Conservation (phyloP, 176 grass and related monocot species). For the Pharus latifolius region DNA sequence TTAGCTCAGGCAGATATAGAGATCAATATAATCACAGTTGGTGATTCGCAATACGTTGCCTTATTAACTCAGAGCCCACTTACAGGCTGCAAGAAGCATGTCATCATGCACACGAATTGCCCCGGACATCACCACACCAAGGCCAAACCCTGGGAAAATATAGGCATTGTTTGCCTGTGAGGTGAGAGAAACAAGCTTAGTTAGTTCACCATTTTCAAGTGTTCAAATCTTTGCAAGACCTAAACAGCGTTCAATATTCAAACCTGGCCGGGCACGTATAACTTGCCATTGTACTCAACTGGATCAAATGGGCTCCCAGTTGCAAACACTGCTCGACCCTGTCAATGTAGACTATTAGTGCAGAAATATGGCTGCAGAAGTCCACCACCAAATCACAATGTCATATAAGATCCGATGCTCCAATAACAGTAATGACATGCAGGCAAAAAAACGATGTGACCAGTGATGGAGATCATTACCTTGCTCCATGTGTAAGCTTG, state of each 20-base stretch:
- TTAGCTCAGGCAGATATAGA: neutral
- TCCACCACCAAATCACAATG: neutral
- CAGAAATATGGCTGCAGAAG: neutral
- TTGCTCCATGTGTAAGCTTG: conserved; percentile 98
- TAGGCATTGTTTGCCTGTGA: conserved; percentile 73
- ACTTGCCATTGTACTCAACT: conserved; percentile 79
- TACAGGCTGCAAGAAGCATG: conserved; percentile 87
- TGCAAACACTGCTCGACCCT: conserved; percentile 90
- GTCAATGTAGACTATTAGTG: conserved; percentile 17
- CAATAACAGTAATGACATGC: neutral
- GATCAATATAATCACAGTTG: neutral
- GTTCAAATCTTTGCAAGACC: conserved; percentile 3
- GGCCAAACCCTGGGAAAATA: conserved; percentile 83
- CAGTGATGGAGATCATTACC: conserved; percentile 36
- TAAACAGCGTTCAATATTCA: neutral
- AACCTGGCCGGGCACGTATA: conserved; percentile 75
- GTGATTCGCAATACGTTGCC: neutral
- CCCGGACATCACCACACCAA: conserved; percentile 83
- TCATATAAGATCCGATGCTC: neutral
- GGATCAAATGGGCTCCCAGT: conserved; percentile 93
- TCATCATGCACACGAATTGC: conserved; percentile 81
- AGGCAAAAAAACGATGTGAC: neutral
- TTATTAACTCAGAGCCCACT: conserved; percentile 14
- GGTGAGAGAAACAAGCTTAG: neutral
- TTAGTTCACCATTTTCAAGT: neutral